phyloP scores from a whole-genome alignment of 108 stramenopile species.

The Fragilaria radians region DNA sequence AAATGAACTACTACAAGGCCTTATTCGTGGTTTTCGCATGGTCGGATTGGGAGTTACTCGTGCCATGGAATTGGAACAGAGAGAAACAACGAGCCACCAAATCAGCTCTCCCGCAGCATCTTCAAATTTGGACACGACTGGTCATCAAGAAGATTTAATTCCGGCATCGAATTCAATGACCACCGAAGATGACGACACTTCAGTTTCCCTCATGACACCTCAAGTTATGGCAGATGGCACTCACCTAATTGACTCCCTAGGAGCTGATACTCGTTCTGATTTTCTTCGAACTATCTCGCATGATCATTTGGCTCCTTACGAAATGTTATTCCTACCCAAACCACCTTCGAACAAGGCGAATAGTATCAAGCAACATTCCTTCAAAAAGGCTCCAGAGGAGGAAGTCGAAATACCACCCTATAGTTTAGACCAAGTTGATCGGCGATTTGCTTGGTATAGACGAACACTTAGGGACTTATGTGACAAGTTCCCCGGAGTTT shows the following conservation, averaged over 20 bases:
- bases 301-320: conserved; percentile 84
- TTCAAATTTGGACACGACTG: background rate
- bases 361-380: conserved; percentile 59
- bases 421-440: conserved; percentile 82
- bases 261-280: conserved; percentile 49
- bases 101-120: background rate
- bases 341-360: conserved; percentile 12
- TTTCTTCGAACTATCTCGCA: conserved; percentile 78
- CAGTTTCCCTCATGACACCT: conserved; percentile 43
- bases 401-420: background rate
- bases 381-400: no score
- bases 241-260: conserved; percentile 93
- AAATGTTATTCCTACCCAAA: conserved; percentile 52
- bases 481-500: conserved; percentile 77
- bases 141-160: conserved; percentile 21
- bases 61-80: conserved; percentile 32
- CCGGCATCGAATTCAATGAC: no score
- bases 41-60: conserved; percentile 42
- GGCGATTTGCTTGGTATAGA: conserved; percentile 94
- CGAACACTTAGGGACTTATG: conserved; percentile 54
- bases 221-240: conserved; percentile 79
- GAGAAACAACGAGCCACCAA: background rate
- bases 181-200: conserved; percentile 8
- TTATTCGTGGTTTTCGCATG: conserved; percentile 58
- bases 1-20: conserved; percentile 42